phyloP scores from a whole-genome alignment of 176 grass and related monocot species.

The Oryza glumipatula region DNA sequence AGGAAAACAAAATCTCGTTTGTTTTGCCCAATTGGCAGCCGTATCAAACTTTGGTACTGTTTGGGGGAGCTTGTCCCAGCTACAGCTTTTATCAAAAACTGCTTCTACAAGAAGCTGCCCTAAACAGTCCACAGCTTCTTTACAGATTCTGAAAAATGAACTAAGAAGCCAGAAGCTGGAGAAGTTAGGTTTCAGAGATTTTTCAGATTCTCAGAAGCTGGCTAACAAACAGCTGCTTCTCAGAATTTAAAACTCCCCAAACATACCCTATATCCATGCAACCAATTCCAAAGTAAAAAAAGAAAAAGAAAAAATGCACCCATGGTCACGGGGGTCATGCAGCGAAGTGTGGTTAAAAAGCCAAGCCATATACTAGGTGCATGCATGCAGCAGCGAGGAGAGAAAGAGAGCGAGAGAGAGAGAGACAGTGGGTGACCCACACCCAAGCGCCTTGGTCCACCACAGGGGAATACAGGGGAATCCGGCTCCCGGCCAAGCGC shows the following conservation, averaged over 20 bases:
- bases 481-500: conserved; percentile 69
- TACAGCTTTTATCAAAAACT: too few species aligned
- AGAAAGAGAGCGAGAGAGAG: too few species aligned
- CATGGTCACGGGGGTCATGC: background rate
- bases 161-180: too few species aligned
- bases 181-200: too few species aligned
- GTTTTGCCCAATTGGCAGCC: background rate
- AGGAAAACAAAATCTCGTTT: background rate
- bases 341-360: background rate
- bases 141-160: too few species aligned
- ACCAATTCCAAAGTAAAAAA: background rate
- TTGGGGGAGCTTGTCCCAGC: too few species aligned
- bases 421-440: background rate
- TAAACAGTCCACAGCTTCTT: too few species aligned
- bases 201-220: too few species aligned
- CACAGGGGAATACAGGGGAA: conserved; percentile 48
- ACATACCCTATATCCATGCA: background rate
- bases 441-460: conserved; percentile 13
- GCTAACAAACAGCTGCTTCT: too few species aligned
- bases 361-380: background rate
- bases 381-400: too few species aligned
- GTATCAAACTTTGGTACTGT: background rate
- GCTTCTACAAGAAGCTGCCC: too few species aligned
- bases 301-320: background rate
- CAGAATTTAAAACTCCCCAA: too few species aligned